Conservation (phyloP, 176 grass and related monocot species). For the Carex parvula region DNA sequence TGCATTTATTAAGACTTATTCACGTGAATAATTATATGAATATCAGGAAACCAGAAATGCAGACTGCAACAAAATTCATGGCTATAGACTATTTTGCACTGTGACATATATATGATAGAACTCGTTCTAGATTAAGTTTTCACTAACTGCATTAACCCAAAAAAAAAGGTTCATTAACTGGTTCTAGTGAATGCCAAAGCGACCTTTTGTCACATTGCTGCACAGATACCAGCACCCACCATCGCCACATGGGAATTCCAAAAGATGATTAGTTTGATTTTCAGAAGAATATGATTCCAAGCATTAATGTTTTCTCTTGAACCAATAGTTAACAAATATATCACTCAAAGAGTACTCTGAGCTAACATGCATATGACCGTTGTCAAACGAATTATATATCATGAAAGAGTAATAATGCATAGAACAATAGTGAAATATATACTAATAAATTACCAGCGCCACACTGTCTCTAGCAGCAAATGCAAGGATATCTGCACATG, state of each 20-base stretch:
- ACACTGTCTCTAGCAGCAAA: conserved; percentile 64
- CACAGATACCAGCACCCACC: neutral
- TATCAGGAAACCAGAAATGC: neutral
- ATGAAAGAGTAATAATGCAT: neutral
- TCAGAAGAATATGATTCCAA: neutral
- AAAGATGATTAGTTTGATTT: neutral
- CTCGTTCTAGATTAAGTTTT: neutral
- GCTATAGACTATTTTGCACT: neutral
- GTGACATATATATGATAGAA: neutral
- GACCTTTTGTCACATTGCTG: neutral
- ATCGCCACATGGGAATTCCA: conserved; percentile 9
- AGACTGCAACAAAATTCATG: neutral
- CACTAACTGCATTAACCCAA: too few relatives aligned
- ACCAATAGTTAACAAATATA: conserved; percentile 1
- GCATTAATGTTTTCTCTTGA: conserved; percentile 12
- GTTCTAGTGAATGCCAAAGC: neutral
- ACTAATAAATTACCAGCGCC: conserved; percentile 36
- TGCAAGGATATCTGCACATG: conserved; percentile 66
- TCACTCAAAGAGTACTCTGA: neutral
- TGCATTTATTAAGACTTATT: neutral
- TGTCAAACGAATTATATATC: neutral
- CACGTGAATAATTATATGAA: neutral
- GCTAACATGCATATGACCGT: conserved; percentile 25
- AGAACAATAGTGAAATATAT: neutral
- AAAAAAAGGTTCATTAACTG: too few relatives aligned